A percentile compares a stretch with the other conserved stretches of the same genome.
Evolutionary conservation across 2,329 filamentous ascomycete genomes (phyloP).

Genomic region (Monilinia fructigena): DNA sequence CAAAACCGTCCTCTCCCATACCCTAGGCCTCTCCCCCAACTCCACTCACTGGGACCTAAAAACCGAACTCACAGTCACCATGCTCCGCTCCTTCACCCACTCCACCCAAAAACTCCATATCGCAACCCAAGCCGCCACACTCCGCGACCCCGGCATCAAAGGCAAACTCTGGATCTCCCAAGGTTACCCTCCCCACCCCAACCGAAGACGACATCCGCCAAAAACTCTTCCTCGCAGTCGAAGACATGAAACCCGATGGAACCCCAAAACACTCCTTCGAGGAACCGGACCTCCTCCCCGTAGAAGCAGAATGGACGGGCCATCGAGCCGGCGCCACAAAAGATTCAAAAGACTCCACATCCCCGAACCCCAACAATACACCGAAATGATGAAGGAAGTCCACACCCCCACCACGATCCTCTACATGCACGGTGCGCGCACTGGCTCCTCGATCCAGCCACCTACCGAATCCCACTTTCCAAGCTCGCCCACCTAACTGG

Average conservation of each 20-base stretch:
- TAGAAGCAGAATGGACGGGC: slow-evolving; percentile 76
- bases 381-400: slow-evolving; percentile 64
- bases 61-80: slow-evolving; percentile 68
- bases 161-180: slow-evolving; percentile 80
- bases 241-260: slow-evolving; percentile 46
- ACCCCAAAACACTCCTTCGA: slow-evolving; percentile 38
- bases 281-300: slow-evolving; percentile 53
- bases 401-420: slow-evolving; percentile 62
- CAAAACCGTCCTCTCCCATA: slow-evolving; percentile 60
- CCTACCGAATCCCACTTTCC: slow-evolving; percentile 58
- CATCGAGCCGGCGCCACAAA: slow-evolving; percentile 56
- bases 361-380: slow-evolving; percentile 63
- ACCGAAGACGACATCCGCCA: slow-evolving; percentile 55
- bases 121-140: slow-evolving; percentile 60
- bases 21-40: slow-evolving; percentile 66
- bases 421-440: slow-evolving; percentile 75
- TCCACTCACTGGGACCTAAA: slow-evolving; percentile 75
- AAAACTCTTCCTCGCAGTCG: slow-evolving; percentile 57
- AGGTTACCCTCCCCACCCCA: slow-evolving; percentile 61
- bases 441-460: slow-evolving; percentile 68
- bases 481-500: slow-evolving; percentile 65
- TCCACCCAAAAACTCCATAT: slow-evolving; percentile 46
- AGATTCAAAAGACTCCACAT: slow-evolving; percentile 54
- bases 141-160: slow-evolving; percentile 66
- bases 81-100: slow-evolving; percentile 64